These are phyloP conservation scores for Colletotrichum tropicicola DNA, from an alignment of 2,329 filamentous ascomycete species.

Conservation along the genomic window DNA sequence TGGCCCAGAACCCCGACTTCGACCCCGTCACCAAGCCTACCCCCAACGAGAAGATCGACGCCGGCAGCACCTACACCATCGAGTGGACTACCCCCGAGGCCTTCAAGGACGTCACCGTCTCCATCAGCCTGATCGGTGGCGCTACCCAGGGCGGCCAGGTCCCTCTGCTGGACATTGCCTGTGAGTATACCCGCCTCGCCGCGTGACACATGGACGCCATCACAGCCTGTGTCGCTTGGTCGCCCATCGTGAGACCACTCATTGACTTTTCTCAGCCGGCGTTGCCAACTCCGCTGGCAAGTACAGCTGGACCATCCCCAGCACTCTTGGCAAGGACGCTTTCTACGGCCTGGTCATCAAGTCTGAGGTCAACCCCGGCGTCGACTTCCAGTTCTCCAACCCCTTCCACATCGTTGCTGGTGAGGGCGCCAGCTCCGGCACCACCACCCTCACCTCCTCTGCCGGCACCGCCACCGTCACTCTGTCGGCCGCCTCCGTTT, in stretches of 20 bases:
- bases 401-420: constrained; percentile 62
- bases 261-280: constrained; percentile 47
- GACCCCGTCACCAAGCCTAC: constrained; percentile 60
- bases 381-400: constrained; percentile 69
- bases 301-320: constrained; percentile 61
- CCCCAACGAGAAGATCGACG: constrained; percentile 51
- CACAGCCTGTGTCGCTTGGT: too few relatives aligned
- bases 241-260: too few relatives aligned
- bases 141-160: constrained; percentile 50
- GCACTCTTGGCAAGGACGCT: constrained; percentile 51
- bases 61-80: constrained; percentile 60
- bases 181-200: constrained; percentile 51
- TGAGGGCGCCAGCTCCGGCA: constrained; percentile 33
- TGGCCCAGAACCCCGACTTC: constrained; percentile 66
- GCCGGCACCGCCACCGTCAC: constrained; percentile 38
- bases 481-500: constrained; percentile 40
- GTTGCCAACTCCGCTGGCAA: constrained; percentile 53
- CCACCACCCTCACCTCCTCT: constrained; percentile 36
- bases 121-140: constrained; percentile 65
- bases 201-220: too few relatives aligned
- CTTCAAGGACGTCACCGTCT: constrained; percentile 54
- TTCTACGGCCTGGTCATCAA: constrained; percentile 68
- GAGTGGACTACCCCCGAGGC: constrained; percentile 54
- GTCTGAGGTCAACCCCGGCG: constrained; percentile 53
- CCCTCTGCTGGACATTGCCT: constrained; percentile 52